Base-by-base conservation (phyloP, 2,329 filamentous ascomycete species). In the Venturia carpophila region DNA sequence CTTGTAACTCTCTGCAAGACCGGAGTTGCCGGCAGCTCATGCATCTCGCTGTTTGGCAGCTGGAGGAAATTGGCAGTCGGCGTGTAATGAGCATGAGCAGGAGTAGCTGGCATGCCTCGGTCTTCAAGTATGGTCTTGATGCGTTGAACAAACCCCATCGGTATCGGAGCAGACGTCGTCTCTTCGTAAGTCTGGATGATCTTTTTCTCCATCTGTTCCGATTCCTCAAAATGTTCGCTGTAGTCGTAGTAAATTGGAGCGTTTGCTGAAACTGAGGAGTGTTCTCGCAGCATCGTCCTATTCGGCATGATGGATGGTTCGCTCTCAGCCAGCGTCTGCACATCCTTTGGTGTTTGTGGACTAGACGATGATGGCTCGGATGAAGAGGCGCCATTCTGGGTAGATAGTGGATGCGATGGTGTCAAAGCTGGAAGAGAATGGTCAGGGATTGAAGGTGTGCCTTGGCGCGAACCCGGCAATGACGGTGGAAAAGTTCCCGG, bases 81-180 rank as follows among this genome's bases (percentile, higher is more conserved):
- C 1, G 42, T 34, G 30, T 47, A 30, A 43, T 60, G 47, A n/a
- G 34, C 64, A 43, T 52, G 60, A 56, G 39, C 39, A 11, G 39
- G 39, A 41, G 30, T 64, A 37, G 68, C 68, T 49, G 56, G 30
- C n/a, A 65, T 68, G 58, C 60, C 67, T 47, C 65, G 68, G 60
- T 74, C 78, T 70, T 79, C 77, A 13, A 79, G 70, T 66, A 79
- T 75, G 6, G 73, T 75, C 66, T 74, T 77, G 67, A 78, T 75
- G n/a, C 72, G 74, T 65, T 76, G 73, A 13, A 78, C 75, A 56
- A 78, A 76, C 3, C 77, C 76, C 39, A 73, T 73, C 3, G 73
- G 73, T 11, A 75, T 65, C 15, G 60, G 45, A 37, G 55, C 37
- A 56, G 63, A 37, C 21, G 52, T 45, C 21, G 42, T 65, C 24